Conservation (phyloP, 1,139 yeast genomes). For the Diutina ranongensis region DNA sequence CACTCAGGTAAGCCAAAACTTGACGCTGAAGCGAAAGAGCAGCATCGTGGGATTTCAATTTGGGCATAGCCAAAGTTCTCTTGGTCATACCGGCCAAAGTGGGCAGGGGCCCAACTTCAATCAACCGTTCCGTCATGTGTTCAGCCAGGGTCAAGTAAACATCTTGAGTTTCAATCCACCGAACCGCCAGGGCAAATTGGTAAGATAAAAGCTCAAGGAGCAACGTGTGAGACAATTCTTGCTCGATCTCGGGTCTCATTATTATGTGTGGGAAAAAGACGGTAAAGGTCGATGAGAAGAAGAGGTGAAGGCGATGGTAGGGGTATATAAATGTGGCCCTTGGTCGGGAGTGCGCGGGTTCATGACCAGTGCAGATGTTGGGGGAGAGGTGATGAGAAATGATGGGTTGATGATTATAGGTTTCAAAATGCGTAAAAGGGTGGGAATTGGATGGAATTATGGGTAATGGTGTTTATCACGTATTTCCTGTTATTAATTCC, state of each 20-base stretch:
- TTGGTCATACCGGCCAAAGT: conserved; percentile 98
- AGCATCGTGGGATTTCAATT: conserved; percentile 95
- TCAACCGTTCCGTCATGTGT: conserved; percentile 91
- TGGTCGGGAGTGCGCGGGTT: not conserved
- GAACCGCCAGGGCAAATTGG: conserved; percentile 97
- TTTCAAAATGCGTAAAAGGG: not conserved
- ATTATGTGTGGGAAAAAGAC: not conserved
- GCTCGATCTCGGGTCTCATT: conserved; percentile 97
- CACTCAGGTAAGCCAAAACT: conserved; percentile 90
- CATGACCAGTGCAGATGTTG: not conserved
- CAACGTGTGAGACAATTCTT: conserved; percentile 89
- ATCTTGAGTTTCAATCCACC: conserved; percentile 99
- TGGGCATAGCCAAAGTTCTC: conserved; percentile 80
- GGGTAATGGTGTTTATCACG: no score
- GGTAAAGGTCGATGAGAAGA: not conserved
- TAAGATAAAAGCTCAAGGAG: conserved; percentile 93
- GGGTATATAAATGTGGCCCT: not conserved
- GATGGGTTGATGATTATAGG: not conserved
- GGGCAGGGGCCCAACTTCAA: conserved; percentile 98
- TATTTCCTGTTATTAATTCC: no score
- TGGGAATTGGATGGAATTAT: not conserved
- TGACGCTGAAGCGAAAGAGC: conserved; percentile 95
- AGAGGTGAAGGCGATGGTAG: not conserved
- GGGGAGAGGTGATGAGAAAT: not conserved
- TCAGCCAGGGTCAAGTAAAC: conserved; percentile 67